Conservation (phyloP, 192 early-diverging fungal species). For the Coemansia sp. region DNA sequence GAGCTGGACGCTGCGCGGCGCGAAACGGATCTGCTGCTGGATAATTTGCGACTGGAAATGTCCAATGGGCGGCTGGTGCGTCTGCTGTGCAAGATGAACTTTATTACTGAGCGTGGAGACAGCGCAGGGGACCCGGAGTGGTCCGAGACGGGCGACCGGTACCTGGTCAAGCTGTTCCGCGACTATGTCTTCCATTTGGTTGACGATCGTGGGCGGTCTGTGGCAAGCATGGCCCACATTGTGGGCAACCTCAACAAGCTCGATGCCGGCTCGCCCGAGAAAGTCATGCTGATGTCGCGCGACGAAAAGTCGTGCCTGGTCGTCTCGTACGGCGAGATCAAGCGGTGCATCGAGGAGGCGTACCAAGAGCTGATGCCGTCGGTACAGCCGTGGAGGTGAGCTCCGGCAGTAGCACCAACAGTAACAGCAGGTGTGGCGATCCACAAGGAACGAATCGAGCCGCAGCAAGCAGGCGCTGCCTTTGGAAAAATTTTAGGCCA, state of each 20-base stretch:
- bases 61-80: slow-evolving; percentile 91
- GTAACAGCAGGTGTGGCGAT: background rate
- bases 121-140: slow-evolving; percentile 84
- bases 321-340: slow-evolving; percentile 94
- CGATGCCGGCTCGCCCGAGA: slow-evolving; percentile 93
- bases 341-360: slow-evolving; percentile 84
- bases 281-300: slow-evolving; percentile 90
- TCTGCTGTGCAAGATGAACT: slow-evolving; percentile 86
- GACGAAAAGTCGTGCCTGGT: slow-evolving; percentile 97
- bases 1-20: slow-evolving; percentile 44
- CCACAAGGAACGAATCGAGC: background rate
- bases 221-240: slow-evolving; percentile 91
- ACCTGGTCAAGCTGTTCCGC: slow-evolving; percentile 95
- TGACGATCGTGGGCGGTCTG: slow-evolving; percentile 75
- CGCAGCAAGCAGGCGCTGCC: background rate
- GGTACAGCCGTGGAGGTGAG: background rate
- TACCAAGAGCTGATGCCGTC: slow-evolving; percentile 67
- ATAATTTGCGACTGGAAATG: slow-evolving; percentile 76
- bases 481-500: background rate
- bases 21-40: slow-evolving; percentile 77
- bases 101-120: slow-evolving; percentile 90
- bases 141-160: slow-evolving; percentile 98
- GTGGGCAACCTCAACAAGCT: slow-evolving; percentile 94
- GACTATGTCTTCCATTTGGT: slow-evolving; percentile 99
- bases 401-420: background rate